These are phyloP conservation scores for Candida tropicalis DNA, from an alignment of 1,139 yeast genomes.

Conservation along the genomic window DNA sequence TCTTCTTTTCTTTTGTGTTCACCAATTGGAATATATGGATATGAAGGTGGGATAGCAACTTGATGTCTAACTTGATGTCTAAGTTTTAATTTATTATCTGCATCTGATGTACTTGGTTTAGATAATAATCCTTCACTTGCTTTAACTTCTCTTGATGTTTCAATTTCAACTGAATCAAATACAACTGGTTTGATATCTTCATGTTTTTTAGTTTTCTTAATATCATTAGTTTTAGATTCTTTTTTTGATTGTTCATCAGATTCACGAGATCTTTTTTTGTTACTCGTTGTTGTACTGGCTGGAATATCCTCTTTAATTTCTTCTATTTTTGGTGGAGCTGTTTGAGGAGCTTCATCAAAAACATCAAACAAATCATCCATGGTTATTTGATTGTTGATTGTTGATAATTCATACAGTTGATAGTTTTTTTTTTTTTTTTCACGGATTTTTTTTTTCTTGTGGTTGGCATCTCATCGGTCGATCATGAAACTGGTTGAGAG, in stretches of 20 bases:
- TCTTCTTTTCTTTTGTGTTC: slow-evolving; percentile 73
- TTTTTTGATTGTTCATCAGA: slow-evolving; percentile 11
- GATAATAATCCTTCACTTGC: slow-evolving; percentile 72
- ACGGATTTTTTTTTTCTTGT: background rate
- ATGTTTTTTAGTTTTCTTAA: slow-evolving; percentile 22
- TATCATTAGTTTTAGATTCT: slow-evolving; percentile 9
- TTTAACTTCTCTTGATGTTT: slow-evolving; percentile 84
- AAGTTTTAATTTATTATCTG: slow-evolving; percentile 63
- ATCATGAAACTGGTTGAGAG: too few relatives aligned
- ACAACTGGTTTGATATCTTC: slow-evolving; percentile 64
- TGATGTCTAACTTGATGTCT: slow-evolving; percentile 97
- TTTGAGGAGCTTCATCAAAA: slow-evolving; percentile 58
- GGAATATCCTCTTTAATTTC: slow-evolving; percentile 17
- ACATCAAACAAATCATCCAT: slow-evolving; percentile 69
- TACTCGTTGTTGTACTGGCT: slow-evolving; percentile 9
- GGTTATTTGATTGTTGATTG: slow-evolving; percentile 6
- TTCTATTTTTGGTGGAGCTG: slow-evolving; percentile 30
- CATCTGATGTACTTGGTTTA: slow-evolving; percentile 30
- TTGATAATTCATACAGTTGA: slow-evolving; percentile 7
- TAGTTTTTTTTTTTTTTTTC: slow-evolving; percentile 3
- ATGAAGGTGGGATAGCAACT: slow-evolving; percentile 93
- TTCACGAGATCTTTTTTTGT: slow-evolving; percentile 15
- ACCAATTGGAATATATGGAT: slow-evolving; percentile 83
- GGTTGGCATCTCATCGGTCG: slow-evolving; percentile 3
- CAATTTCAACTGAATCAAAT: slow-evolving; percentile 87